phyloP scores from a whole-genome alignment of 139 green algal species.

The Pedinophyceae sp. region DNA sequence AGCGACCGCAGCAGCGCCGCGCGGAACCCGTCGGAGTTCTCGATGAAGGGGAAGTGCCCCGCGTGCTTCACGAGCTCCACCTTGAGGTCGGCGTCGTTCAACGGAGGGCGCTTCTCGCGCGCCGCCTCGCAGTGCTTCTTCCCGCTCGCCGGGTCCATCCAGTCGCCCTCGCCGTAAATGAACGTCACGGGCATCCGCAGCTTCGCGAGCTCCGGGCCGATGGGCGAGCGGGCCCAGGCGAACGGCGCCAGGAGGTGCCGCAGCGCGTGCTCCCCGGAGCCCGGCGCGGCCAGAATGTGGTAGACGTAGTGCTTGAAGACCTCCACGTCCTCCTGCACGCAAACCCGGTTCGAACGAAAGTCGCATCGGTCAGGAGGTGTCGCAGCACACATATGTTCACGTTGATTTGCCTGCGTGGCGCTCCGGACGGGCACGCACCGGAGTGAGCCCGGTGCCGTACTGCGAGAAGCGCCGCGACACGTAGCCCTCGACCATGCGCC shows the following conservation, averaged over 20 bases:
- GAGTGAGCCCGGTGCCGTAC: too few species aligned
- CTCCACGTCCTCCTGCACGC: conserved; percentile 15
- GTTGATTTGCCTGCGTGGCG: too few species aligned
- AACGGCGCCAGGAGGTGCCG: conserved; percentile 58
- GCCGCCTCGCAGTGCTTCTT: conserved; percentile 5
- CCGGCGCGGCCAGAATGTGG: conserved; percentile 35
- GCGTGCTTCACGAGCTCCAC: conserved; percentile 23
- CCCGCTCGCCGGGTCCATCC: conserved; percentile 38
- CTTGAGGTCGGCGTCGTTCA: conserved; percentile 10
- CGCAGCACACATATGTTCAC: conserved; percentile 5
- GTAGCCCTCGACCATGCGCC: conserved; percentile 24
- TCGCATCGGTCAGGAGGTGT: too few species aligned
- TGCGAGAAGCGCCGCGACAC: conserved; percentile 14
- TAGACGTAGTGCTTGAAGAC: conserved; percentile 46
- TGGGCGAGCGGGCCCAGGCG: conserved; percentile 45
- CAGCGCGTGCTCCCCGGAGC: conserved; percentile 61
- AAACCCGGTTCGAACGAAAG: neutral
- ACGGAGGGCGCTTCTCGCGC: neutral
- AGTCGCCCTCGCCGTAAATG: conserved; percentile 61
- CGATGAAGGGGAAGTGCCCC: conserved; percentile 62
- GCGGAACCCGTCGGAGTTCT: conserved; percentile 32
- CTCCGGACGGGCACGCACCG: too few species aligned
- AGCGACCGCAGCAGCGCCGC: conserved; percentile 8
- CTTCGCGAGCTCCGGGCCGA: conserved; percentile 21
- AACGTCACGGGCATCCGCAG: conserved; percentile 35